Base-by-base conservation (phyloP, 75 land plant species). In the Selaginella moellendorffii region DNA sequence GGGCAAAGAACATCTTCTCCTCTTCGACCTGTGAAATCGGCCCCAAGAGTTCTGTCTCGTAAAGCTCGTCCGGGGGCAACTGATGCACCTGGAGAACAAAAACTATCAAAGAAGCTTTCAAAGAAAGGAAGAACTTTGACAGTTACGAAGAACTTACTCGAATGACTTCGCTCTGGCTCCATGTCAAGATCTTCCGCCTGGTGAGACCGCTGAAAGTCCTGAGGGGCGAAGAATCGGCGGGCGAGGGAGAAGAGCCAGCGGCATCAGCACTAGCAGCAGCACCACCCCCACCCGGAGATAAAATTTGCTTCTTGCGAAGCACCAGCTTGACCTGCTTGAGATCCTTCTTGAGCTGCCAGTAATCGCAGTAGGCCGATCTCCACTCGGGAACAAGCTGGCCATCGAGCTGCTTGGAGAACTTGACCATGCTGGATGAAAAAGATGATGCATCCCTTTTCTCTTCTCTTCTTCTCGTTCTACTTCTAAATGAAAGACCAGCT, bases 391-490 rank as follows among this genome's bases (percentile, higher is more conserved):
- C 84, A 52, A 92, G 80, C 46, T 85, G 84, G 2, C 87, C 86
- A 60, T 92, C 90, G 1, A 92, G 82, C 74, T 92, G 81, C 72
- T 83, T 88, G 12, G 96, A 88, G 67, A 92, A 92, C 85, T 92
- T 92, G 78, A 92, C 97, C 97, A 91, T 91, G 8, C 59, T 24
- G 59, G n/a, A n/a, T n/a, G n/a, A n/a, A n/a, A n/a, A n/a, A n/a
- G n/a, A n/a, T n/a, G n/a, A n/a, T n/a, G n/a, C n/a, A n/a, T n/a
- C n/a, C n/a, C n/a, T n/a, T n/a, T n/a, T n/a, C n/a, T n/a, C n/a
- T n/a, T n/a, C n/a, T n/a, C n/a, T n/a, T n/a, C n/a, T n/a, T n/a
- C n/a, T n/a, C n/a, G n/a, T n/a, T n/a, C n/a, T n/a, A n/a, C n/a
- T n/a, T n/a, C n/a, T n/a, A n/a, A n/a, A n/a, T n/a, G n/a, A n/a